Base-by-base conservation (phyloP, 352 stramenopile genomes). In the Elongisporangium anandrum region DNA sequence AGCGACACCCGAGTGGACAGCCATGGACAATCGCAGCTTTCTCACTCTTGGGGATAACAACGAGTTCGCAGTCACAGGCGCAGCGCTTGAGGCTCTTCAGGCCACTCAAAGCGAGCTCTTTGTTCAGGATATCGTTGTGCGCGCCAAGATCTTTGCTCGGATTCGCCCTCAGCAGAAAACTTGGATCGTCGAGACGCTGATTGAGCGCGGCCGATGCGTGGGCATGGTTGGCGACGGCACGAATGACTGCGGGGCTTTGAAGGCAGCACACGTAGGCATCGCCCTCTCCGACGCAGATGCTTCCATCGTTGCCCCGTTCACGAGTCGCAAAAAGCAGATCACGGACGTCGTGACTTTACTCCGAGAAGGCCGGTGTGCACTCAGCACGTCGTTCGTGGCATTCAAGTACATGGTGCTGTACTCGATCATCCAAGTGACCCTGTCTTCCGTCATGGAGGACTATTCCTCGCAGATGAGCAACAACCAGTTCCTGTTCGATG, bases 401-500 rank as follows among this genome's bases (percentile, higher is more conserved):
- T 98, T 97, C 72, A 93, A 96, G 55, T 98, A 87, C 65, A 94
- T 97, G 82, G 89, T 98, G 50, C 77, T 97, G 50, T 98, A 97
- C 74, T 89, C 88, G 51, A 84, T 97, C 64, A 81, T 97, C 38
- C 85, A 96, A 65, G 75, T 92, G 17, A 88, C 79, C 13, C 64
- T 90, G 64, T 71, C 81, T 38, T 77, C 79, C 23, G 61, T 85
- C 6, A 83, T 91, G 79, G 85, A 84, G 59, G 72, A 81, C 50
- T 59, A 79, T 41, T 50, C 73, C 45, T 86, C 81, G 16, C 75
- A 88, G 62, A 87, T 92, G 72, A 88, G 79, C 65, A 84, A 88
- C 69, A 76, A 74, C 39, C 83, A 93, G 68, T 91, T 88, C 62
- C 74, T 93, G 17, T 93, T 88, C 20, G 83, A 90, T 47, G 83